phyloP scores from a whole-genome alignment of 2,329 filamentous ascomycete genomes.

The Cladophialophora exuberans region DNA sequence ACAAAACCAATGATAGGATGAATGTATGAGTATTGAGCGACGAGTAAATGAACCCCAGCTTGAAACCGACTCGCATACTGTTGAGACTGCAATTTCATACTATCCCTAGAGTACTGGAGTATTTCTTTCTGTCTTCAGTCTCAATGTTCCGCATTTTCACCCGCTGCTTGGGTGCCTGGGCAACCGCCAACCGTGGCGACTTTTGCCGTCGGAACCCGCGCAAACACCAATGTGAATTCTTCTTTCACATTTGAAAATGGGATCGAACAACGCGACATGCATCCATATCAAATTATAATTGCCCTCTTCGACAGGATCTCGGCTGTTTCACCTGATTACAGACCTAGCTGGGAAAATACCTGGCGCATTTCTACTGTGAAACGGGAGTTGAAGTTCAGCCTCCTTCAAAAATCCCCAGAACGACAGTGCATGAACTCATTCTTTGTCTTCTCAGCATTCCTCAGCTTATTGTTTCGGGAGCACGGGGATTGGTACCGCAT shows the following conservation, averaged over 20 bases:
- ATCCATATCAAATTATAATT: too few species aligned
- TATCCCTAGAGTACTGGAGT: too few species aligned
- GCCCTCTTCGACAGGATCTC: neutral
- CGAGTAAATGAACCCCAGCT: constrained; percentile 20
- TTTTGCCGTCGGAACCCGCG: too few species aligned
- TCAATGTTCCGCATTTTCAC: too few species aligned
- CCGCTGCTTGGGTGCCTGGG: too few species aligned
- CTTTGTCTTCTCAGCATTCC: constrained; percentile 35
- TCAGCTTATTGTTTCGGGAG: constrained; percentile 40
- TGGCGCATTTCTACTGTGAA: neutral
- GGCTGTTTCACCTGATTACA: neutral
- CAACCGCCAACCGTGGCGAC: too few species aligned
- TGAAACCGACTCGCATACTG: too few species aligned
- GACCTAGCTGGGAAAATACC: neutral
- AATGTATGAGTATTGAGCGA: constrained; percentile 30
- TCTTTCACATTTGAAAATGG: too few species aligned
- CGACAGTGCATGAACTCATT: constrained; percentile 20
- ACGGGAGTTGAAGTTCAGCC: constrained; percentile 8
- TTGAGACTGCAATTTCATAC: too few species aligned
- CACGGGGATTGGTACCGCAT: constrained; percentile 36
- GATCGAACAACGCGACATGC: too few species aligned
- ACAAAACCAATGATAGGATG: constrained; percentile 16
- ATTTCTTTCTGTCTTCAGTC: neutral
- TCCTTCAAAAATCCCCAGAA: neutral
- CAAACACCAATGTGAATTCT: too few species aligned